Base-by-base conservation (phyloP, 2,329 filamentous ascomycete species). In the Lecanicillium sp. region DNA sequence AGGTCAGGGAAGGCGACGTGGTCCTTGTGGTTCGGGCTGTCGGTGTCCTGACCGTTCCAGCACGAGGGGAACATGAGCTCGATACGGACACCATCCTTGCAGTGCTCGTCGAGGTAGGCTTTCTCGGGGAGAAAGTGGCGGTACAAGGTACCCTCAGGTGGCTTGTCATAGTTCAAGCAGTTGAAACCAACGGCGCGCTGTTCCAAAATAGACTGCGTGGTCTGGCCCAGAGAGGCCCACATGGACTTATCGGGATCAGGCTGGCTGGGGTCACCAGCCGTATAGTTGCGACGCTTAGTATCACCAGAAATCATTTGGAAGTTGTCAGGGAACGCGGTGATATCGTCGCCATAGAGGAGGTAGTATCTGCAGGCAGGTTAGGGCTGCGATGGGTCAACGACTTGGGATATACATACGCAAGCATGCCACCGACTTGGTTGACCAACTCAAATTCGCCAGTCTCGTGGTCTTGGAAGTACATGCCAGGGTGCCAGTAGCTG, bases 101-200 rank as follows among this genome's bases (percentile, higher is more conserved):
- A 96, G 62, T 90, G 80, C 39, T 71, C 71, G 54, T 95, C 88
- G 27, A 95, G 70, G 55, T 77, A 94, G 0, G 63, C 62, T 70
- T 94, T 94, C 51, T 82, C 74, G 0, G 90, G 89, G 50, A 95
- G 53, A 56, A 76, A 80, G 60, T 95, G 89, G 48, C 89, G 86
- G 59, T 78, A 83, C 27, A 94, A 72, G 12, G 88, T 83, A 2
- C 73, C 71, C 59, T 95, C 88, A 3, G 83, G 67, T 0, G 60
- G 51, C 17, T 61, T 67, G 22, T 51, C 52, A 56, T 95, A 95
- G 74, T 96, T 81, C 44, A 98, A 65, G 63, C 92, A 96, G 70
- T 96, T 96, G 75, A 95, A 95, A 4, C 92, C 90, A 19, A 95
- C 51, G 9, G 89, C 86, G 45, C 89, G 87, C 67, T 94, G 83